These are phyloP conservation scores for Cyclanthera cordifolia DNA, from an alignment of 306 rosid genomes.

Conservation along the genomic window DNA sequence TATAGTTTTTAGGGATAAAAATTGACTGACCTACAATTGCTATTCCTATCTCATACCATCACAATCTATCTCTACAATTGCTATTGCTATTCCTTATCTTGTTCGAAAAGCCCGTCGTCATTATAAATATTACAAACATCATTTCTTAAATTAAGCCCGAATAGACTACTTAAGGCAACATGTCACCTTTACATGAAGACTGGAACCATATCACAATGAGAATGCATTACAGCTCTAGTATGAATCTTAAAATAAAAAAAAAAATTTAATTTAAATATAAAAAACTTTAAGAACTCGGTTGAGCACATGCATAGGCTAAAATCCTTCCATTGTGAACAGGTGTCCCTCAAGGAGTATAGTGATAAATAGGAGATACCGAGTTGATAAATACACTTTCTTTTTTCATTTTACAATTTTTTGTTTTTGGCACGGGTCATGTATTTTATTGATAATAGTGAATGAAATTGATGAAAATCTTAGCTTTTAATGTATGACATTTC, in stretches of 20 bases:
- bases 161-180: not conserved
- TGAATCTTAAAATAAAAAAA: not conserved
- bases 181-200: not conserved
- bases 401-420: not conserved
- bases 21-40: not conserved
- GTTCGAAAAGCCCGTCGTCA: not conserved
- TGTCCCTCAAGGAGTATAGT: not conserved
- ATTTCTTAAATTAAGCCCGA: not conserved
- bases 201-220: not conserved
- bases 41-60: not conserved
- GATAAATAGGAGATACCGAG: not conserved
- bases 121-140: not conserved
- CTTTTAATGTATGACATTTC: conserved; percentile 24
- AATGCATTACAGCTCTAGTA: conserved; percentile 1
- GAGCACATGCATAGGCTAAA: not conserved
- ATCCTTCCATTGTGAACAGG: not conserved
- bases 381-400: not conserved
- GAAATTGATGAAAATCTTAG: conserved; percentile 2
- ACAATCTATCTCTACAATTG: not conserved
- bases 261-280: no score
- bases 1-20: not conserved
- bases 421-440: not conserved
- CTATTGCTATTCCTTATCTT: not conserved
- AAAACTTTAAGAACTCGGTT: no score
- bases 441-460: not conserved